These are phyloP conservation scores for Thinopyrum elongatum DNA, from an alignment of 176 grass and related monocot species.

Conservation along the genomic window DNA sequence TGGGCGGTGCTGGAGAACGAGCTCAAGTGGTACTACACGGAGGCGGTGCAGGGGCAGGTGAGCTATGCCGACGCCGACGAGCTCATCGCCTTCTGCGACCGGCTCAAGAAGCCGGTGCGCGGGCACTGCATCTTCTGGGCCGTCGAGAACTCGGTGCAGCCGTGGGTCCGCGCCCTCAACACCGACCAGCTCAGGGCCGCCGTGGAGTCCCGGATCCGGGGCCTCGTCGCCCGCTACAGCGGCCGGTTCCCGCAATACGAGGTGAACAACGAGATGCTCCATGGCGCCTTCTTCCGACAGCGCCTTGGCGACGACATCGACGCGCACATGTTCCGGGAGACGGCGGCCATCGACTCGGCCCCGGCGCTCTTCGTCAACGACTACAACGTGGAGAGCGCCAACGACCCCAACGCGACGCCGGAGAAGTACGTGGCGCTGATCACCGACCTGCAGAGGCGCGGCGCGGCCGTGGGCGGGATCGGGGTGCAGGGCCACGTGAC, in stretches of 20 bases:
- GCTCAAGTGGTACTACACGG: slow-evolving; percentile 90
- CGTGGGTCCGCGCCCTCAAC: slow-evolving; percentile 45
- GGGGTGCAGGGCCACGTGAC: slow-evolving; percentile 67
- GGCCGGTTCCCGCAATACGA: slow-evolving; percentile 64
- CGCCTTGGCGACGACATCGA: slow-evolving; percentile 49
- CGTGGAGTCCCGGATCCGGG: slow-evolving; percentile 39
- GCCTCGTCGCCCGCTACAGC: slow-evolving; percentile 51
- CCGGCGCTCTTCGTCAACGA: slow-evolving; percentile 75
- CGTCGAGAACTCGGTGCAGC: slow-evolving; percentile 48
- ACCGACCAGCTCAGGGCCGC: slow-evolving; percentile 31
- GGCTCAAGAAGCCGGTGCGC: slow-evolving; percentile 38
- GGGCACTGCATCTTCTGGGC: slow-evolving; percentile 89
- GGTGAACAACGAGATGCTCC: slow-evolving; percentile 93
- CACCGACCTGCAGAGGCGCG: slow-evolving; percentile 54
- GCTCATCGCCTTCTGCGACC: slow-evolving; percentile 60
- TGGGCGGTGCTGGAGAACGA: slow-evolving; percentile 77
- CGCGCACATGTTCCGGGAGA: slow-evolving; percentile 61
- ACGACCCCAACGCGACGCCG: slow-evolving; percentile 60
- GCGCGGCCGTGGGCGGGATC: slow-evolving; percentile 62
- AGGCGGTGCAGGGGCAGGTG: slow-evolving; percentile 34
- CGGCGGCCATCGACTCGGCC: slow-evolving; percentile 38
- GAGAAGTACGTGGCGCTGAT: slow-evolving; percentile 70
- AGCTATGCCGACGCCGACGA: slow-evolving; percentile 70
- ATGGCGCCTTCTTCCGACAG: slow-evolving; percentile 48
- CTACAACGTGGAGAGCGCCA: slow-evolving; percentile 71